phyloP scores from a whole-genome alignment of 768 basidiomycete genomes.

The Cytidiella melzeri region DNA sequence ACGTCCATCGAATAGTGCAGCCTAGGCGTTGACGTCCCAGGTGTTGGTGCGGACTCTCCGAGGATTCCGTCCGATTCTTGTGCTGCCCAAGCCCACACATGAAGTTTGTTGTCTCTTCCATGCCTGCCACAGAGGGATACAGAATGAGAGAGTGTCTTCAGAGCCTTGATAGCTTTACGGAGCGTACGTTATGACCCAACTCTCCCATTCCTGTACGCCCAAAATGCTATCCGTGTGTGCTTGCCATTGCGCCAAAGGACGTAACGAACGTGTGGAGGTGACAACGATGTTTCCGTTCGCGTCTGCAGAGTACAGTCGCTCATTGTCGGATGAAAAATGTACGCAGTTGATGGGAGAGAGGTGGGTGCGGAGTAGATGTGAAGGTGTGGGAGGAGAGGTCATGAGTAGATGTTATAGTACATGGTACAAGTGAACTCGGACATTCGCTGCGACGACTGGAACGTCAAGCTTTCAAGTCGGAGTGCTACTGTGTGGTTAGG shows the following conservation, averaged over 20 bases:
- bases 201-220: conserved; percentile 70
- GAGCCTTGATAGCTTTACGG: not conserved
- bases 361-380: conserved; percentile 74
- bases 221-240: conserved; percentile 77
- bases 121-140: conserved; percentile 47
- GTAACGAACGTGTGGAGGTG: conserved; percentile 69
- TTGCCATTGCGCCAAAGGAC: conserved; percentile 70
- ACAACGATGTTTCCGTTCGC: conserved; percentile 68
- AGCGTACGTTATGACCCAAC: conserved; percentile 71
- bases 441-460: no score
- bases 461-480: no score
- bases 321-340: conserved; percentile 63
- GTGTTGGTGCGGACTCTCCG: conserved; percentile 49
- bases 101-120: conserved; percentile 80
- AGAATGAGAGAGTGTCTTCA: not conserved
- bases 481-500: no score
- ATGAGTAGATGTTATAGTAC: no score
- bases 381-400: conserved; percentile 43
- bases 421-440: no score
- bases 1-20: conserved; percentile 73
- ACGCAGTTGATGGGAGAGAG: conserved; percentile 53
- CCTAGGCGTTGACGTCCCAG: conserved; percentile 42
- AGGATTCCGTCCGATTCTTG: conserved; percentile 27
- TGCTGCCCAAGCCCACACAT: conserved; percentile 49
- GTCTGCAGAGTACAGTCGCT: conserved; percentile 85